phyloP scores from a whole-genome alignment of 495 filamentous ascomycete genomes.

The Trichocladium antarcticum region DNA sequence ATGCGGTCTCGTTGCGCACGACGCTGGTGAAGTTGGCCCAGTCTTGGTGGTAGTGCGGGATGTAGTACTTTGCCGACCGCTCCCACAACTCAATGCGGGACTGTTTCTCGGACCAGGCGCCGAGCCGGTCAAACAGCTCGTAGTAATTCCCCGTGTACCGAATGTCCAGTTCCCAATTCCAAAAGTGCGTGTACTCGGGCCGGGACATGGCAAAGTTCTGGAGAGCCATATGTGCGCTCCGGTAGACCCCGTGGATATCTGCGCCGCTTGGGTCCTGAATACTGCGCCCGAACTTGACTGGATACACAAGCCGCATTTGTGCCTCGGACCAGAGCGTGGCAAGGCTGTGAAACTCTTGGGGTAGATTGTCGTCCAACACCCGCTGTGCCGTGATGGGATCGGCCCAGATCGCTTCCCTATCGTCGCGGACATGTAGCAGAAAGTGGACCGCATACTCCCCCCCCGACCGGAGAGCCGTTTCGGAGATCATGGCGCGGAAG shows the following conservation, averaged over 20 bases:
- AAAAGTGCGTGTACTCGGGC: constrained; percentile 85
- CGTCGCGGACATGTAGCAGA: constrained; percentile 66
- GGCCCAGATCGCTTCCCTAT: constrained; percentile 52
- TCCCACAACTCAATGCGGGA: constrained; percentile 85
- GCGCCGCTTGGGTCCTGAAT: constrained; percentile 47
- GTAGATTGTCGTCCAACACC: constrained; percentile 60
- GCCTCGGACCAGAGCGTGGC: constrained; percentile 85
- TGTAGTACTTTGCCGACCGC: constrained; percentile 77
- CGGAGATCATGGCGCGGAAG: constrained; percentile 69
- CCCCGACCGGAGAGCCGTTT: constrained; percentile 60
- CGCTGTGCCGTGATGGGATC: constrained; percentile 43
- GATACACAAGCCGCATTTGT: constrained; percentile 82
- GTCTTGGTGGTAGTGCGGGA: constrained; percentile 70
- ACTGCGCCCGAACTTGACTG: constrained; percentile 56
- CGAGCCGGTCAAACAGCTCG: constrained; percentile 70
- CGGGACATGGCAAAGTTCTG: constrained; percentile 87
- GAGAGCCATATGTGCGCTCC: constrained; percentile 78
- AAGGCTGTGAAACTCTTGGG: constrained; percentile 76
- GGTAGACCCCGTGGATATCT: constrained; percentile 82
- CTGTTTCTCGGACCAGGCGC: constrained; percentile 63
- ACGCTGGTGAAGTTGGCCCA: constrained; percentile 73
- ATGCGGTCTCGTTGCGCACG: constrained; percentile 34
- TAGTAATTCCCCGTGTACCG: constrained; percentile 91
- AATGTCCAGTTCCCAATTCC: constrained; percentile 98
- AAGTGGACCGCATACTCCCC: constrained; percentile 73